Base-by-base conservation (phyloP, 2,329 filamentous ascomycete genomes). In the Colletotrichum somersetense region DNA sequence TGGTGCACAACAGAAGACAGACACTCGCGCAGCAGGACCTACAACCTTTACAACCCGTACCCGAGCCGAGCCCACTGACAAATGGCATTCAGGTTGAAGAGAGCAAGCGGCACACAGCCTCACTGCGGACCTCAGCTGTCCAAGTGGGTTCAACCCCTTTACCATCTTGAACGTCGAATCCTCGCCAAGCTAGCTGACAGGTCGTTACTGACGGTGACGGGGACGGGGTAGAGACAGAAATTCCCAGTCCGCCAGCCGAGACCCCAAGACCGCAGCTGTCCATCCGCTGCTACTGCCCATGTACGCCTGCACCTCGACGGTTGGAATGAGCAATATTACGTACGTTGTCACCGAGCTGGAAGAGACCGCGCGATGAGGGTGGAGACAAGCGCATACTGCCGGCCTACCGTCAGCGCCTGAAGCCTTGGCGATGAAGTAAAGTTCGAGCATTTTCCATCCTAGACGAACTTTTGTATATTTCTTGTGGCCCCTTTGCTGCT, bases 381-480 rank as follows among this genome's bases (percentile, higher is more conserved):
- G 69, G 69, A 48, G 69, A 63, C 35, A 20, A 46, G 48, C 66
- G 69, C 69, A 68, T 72, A 69, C 38, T 59, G 44, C 50, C 69
- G 66, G 69, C 69, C 44, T 64, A 44, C 35, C 20, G 23, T 53
- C 52, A 57, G 38, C 59, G 66, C 69, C 44, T 38, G 18, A 52
- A 46, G 40, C 40, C 56, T 67, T 62, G 56, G 67, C 67, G 33
- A 62, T 30, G 58, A 63, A 23, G 40, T 23, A 35, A 18, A 55
- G 42, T 23, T 44, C 35, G 33, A 40, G 46, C 5, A 48, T 30
- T 8, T 42, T 62, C n/a, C 20, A 44, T n/a, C 50, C 4, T n/a
- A 59, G 65, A 53, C 65, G 69, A 69, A 69, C 66, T 69, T 72
- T 72, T 64, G 69, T 58, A 64, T 56, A 18, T 64, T 61, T 56